phyloP scores from a whole-genome alignment of 2,329 filamentous ascomycete genomes.

The Stachybotrys elegans region DNA sequence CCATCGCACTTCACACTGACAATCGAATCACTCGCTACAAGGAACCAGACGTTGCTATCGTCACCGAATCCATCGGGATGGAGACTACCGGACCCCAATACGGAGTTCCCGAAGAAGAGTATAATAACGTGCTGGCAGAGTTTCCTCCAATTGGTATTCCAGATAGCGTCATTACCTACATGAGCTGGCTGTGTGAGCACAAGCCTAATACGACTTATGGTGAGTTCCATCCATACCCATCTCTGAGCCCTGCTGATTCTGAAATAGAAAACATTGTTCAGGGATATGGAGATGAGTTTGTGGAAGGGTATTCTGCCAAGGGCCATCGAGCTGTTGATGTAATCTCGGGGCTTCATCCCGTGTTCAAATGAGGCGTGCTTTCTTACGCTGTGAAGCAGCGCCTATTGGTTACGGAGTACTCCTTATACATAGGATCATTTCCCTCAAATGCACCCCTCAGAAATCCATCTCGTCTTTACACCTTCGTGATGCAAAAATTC shows the following conservation, averaged over 20 bases:
- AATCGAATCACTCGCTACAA: not conserved
- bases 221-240: not conserved
- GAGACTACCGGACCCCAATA: not conserved
- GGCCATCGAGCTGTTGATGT: not conserved
- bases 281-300: not conserved
- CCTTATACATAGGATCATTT: no score
- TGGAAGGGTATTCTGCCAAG: not conserved
- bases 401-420: no score
- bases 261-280: not conserved
- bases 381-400: no score
- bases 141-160: not conserved
- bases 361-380: no score
- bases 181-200: not conserved
- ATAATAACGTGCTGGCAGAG: not conserved
- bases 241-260: not conserved
- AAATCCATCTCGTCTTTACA: no score
- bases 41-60: not conserved
- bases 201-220: conserved; percentile 1
- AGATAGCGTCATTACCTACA: not conserved
- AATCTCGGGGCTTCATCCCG: no score
- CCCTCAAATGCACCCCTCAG: no score
- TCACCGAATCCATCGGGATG: not conserved
- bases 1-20: not conserved
- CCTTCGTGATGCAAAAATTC: no score
- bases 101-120: not conserved